Base-by-base conservation (phyloP, 768 basidiomycete genomes). In the Lentinula lateritia region DNA sequence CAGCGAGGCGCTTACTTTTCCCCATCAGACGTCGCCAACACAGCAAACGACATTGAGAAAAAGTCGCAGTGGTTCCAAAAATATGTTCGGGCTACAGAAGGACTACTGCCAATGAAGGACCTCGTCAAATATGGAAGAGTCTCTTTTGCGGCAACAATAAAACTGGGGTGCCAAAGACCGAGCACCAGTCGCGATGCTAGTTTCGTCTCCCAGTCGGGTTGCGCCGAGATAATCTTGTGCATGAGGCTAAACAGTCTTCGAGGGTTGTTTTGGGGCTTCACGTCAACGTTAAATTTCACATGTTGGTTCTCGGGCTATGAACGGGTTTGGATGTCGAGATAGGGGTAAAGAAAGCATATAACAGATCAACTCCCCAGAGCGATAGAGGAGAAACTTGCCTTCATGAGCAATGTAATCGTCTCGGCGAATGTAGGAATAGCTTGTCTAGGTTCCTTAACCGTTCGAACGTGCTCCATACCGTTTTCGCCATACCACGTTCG, bases 231-330 rank as follows among this genome's bases (percentile, higher is more conserved):
- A 61, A 81, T 77, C 43, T 74, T 72, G 74, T 91, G 81, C 85
- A 97, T 93, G 46, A 95, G 76, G 23, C 74, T 70, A 76, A 95
- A 97, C 36, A 96, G 81, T n/a, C 83, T 83, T 60, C 86, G 86
- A 0, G 96, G 94, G 69, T 95, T 86, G 70, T 98, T 98, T 69
- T 93, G 87, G 32, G 89, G 83, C 75, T 99, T 99, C 70, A 97
- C 92, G 71, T 98, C 96, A 63, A 98, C 84, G 77, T 98, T 86
- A 69, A 90, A 88, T 64, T 83, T 84, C 70, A 89, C 85, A 63
- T 90, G 88, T 39, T 75, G 79, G 73, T 92, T 90, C 74, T 90
- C 87, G 48, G 87, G 86, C 87, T 89, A 54, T 39, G 35, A n/a
- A 16, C n/a, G 35, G 35, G n/a, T 23, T 32, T 34, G 50, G 10